Percentiles rank a stretch among this genome's conserved stretches.
Conservation (phyloP, 225 moss, liverwort and hornwort genomes). For the Pseudisothecium myosuroides region DNA sequence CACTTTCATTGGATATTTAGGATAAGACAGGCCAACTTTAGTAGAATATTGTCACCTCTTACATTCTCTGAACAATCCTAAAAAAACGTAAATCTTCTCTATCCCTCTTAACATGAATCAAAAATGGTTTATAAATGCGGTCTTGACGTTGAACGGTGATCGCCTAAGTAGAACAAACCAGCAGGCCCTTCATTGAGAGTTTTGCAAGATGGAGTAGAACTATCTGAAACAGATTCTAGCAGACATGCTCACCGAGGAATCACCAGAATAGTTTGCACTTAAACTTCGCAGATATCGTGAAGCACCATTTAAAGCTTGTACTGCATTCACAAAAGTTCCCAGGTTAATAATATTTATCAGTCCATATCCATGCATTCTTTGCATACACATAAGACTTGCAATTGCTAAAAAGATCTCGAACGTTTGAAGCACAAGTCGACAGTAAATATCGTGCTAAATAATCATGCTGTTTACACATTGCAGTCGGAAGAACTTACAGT, state of each 20-base stretch:
- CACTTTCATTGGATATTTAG: not conserved
- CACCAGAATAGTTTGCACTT: conserved; percentile 20
- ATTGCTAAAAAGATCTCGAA: not conserved
- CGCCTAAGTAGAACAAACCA: not conserved
- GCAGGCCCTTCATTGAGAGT: not conserved
- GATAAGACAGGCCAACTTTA: not conserved
- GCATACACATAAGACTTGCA: not conserved
- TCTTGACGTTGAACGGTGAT: not conserved
- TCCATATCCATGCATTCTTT: not conserved
- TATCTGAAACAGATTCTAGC: not conserved
- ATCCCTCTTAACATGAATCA: not conserved
- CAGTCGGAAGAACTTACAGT: conserved; percentile 19
- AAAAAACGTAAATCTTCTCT: not conserved
- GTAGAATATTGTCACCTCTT: not conserved
- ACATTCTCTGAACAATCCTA: not conserved
- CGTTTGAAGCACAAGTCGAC: not conserved
- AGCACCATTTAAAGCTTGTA: conserved; percentile 3
- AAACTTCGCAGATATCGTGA: conserved; percentile 21
- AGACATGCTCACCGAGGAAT: conserved; percentile 25
- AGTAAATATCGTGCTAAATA: not conserved
- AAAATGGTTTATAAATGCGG: not conserved
- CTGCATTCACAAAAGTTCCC: conserved; percentile 9
- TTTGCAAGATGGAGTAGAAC: not conserved
- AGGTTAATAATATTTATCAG: not conserved
- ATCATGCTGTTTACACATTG: not conserved